Evolutionary conservation across 2,329 filamentous ascomycete species (phyloP).

Genomic region (Epicoccum sorghinum): DNA sequence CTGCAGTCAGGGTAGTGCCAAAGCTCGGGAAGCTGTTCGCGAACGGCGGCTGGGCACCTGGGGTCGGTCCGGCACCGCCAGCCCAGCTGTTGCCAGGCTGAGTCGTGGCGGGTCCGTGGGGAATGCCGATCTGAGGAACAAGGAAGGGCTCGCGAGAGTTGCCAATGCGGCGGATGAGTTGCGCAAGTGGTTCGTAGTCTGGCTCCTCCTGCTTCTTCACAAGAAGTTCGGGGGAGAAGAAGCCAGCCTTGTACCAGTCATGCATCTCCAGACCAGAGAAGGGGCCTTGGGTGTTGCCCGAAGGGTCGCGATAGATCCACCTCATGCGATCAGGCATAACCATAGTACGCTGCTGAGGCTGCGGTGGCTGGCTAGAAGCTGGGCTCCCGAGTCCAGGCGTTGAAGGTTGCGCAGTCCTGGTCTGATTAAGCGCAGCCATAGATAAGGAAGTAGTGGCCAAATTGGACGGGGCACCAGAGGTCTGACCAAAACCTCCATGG

Average conservation of each 20-base stretch:
- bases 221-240: slow-evolving; percentile 91
- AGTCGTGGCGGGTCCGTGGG: slow-evolving; percentile 75
- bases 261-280: slow-evolving; percentile 99
- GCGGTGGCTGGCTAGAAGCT: slow-evolving; percentile 70
- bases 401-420: slow-evolving; percentile 41
- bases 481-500: slow-evolving; percentile 32
- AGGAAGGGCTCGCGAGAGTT: slow-evolving; percentile 98
- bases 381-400: slow-evolving; percentile 53
- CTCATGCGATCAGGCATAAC: slow-evolving; percentile 99
- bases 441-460: slow-evolving; percentile 39
- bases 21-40: slow-evolving; percentile 95
- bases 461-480: slow-evolving; percentile 28
- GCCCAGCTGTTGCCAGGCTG: slow-evolving; percentile 55
- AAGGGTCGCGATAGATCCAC: slow-evolving; percentile 97
- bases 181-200: slow-evolving; percentile 93
- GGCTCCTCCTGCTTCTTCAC: slow-evolving; percentile 94
- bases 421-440: slow-evolving; percentile 42
- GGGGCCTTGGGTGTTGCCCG: slow-evolving; percentile 88
- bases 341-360: slow-evolving; percentile 81
- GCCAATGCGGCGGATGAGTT: slow-evolving; percentile 92
- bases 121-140: slow-evolving; percentile 94
- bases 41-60: slow-evolving; percentile 74
- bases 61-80: slow-evolving; percentile 48
- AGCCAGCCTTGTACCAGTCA: slow-evolving; percentile 99
- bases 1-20: slow-evolving; percentile 92